These are phyloP conservation scores for Monosporascus sp. DNA, from an alignment of 2,329 filamentous ascomycete genomes.

Conservation along the genomic window DNA sequence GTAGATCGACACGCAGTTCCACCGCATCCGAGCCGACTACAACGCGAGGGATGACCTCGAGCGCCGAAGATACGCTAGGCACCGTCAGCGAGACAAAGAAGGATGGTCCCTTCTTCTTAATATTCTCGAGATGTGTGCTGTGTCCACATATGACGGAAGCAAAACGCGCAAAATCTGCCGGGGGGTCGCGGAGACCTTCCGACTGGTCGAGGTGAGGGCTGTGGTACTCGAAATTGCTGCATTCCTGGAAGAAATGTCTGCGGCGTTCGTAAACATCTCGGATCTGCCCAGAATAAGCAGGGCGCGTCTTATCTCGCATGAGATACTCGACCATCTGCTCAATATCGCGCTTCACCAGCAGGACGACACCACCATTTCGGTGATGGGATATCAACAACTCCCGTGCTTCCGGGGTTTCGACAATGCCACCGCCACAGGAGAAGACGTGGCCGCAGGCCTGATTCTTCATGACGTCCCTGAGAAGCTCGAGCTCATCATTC, in stretches of 20 bases:
- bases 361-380: constrained; percentile 72
- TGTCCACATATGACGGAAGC: constrained; percentile 63
- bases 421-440: constrained; percentile 89
- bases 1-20: constrained; percentile 86
- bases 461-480: constrained; percentile 69
- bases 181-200: constrained; percentile 35
- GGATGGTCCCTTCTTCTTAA: constrained; percentile 64
- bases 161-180: constrained; percentile 70
- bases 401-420: constrained; percentile 77
- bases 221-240: constrained; percentile 92
- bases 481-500: constrained; percentile 66
- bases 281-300: constrained; percentile 90
- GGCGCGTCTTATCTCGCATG: constrained; percentile 80
- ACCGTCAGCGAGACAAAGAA: constrained; percentile 93
- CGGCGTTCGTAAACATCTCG: constrained; percentile 84
- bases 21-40: constrained; percentile 87
- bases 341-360: constrained; percentile 84
- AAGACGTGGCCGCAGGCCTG: constrained; percentile 75
- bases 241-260: constrained; percentile 84
- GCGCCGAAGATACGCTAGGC: constrained; percentile 61
- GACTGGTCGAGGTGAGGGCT: constrained; percentile 59
- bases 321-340: constrained; percentile 85
- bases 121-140: constrained; percentile 48
- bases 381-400: constrained; percentile 70
- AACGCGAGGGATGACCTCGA: constrained; percentile 63